A percentile compares a stretch with the other conserved stretches of the same genome.
These are phyloP conservation scores for Psilocybe tampanensis DNA, from an alignment of 768 basidiomycete species.

Conservation along the genomic window DNA sequence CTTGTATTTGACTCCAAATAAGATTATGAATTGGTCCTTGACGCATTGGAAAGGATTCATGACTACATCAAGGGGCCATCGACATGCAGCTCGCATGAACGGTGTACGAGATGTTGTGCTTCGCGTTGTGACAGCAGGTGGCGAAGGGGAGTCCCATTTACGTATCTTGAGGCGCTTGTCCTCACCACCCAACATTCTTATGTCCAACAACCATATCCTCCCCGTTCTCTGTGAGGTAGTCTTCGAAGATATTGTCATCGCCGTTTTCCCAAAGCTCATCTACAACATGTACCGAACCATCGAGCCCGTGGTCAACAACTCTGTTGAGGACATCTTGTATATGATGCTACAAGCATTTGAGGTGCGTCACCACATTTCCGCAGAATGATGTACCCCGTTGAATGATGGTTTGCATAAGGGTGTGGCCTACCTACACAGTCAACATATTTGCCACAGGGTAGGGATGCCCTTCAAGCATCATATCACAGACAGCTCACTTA, in stretches of 20 bases:
- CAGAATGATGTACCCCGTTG: no score
- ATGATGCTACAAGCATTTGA: constrained; percentile 11
- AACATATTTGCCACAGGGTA: constrained; percentile 9
- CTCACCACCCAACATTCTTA: not conserved
- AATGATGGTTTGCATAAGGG: not conserved
- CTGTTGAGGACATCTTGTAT: constrained; percentile 11
- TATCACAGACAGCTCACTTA: not conserved
- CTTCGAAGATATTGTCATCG: constrained; percentile 1
- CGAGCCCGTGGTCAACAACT: not conserved
- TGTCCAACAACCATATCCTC: constrained; percentile 6
- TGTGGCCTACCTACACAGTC: constrained; percentile 1
- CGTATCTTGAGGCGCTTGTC: not conserved
- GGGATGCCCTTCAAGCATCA: not conserved
- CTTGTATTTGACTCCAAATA: not conserved
- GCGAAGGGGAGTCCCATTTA: not conserved
- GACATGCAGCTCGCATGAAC: not conserved
- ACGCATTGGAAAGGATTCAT: not conserved
- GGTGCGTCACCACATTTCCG: not conserved
- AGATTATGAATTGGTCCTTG: not conserved
- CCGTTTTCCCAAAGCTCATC: not conserved
- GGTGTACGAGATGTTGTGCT: not conserved
- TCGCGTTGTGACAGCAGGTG: not conserved
- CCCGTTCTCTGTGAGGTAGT: constrained; percentile 1
- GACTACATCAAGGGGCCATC: not conserved
- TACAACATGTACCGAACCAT: not conserved